Evolutionary conservation across 108 stramenopile genomes (phyloP).

Genomic region (Nannochloropsis gaditana): DNA sequence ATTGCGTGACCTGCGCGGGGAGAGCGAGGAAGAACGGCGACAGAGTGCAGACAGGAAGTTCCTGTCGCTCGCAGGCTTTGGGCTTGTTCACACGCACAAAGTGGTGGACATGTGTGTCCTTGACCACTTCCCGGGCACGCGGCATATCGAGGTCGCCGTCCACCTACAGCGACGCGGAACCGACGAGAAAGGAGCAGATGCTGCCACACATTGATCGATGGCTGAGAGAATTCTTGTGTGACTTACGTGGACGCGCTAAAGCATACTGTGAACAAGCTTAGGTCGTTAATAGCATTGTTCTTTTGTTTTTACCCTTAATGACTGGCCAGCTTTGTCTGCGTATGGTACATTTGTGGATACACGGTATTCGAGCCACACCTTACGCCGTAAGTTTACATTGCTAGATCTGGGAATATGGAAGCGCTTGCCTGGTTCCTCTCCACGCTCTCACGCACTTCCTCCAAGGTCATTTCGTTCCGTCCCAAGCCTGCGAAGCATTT

Average conservation of each 20-base stretch:
- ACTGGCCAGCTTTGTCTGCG: too few species aligned
- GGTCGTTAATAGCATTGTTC: too few species aligned
- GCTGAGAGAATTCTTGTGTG: too few species aligned
- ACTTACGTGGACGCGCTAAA: too few species aligned
- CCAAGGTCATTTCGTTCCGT: constrained; percentile 18
- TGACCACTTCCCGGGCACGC: background rate
- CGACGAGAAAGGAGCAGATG: background rate
- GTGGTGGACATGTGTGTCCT: background rate
- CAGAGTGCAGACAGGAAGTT: background rate
- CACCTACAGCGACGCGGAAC: background rate
- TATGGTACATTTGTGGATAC: too few species aligned
- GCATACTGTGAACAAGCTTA: too few species aligned
- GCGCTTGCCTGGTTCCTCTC: background rate
- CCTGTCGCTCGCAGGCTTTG: background rate
- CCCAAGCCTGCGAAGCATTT: background rate
- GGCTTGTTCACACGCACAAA: background rate
- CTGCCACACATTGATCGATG: too few species aligned
- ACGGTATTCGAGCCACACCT: too few species aligned
- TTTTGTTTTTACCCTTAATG: too few species aligned
- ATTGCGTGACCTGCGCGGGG: constrained; percentile 22
- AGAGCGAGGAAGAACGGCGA: background rate
- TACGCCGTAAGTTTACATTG: too few species aligned
- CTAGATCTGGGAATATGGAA: background rate
- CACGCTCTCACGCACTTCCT: background rate
- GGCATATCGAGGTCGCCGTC: background rate